phyloP scores from a whole-genome alignment of 1,139 yeast species.

The Lipomyces yarrowii region DNA sequence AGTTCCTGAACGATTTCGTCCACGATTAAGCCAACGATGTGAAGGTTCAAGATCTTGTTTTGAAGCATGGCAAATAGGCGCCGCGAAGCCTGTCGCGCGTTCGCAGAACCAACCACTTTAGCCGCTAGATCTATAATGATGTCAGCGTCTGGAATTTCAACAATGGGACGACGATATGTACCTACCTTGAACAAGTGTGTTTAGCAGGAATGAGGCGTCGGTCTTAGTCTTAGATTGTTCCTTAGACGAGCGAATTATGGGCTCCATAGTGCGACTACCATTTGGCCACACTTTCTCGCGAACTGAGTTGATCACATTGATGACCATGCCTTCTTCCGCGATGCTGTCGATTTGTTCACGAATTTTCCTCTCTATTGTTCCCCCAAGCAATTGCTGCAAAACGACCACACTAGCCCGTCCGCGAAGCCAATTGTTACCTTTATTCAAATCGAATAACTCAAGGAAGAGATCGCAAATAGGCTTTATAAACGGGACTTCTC shows the following conservation, averaged over 20 bases:
- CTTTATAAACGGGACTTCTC: constrained; percentile 60
- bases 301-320: constrained; percentile 50
- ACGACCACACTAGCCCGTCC: constrained; percentile 83
- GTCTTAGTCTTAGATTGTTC: constrained; percentile 59
- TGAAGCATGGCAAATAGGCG: constrained; percentile 70
- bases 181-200: constrained; percentile 51
- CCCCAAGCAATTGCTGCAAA: constrained; percentile 83
- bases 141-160: background rate
- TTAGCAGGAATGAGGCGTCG: constrained; percentile 62
- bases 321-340: constrained; percentile 55
- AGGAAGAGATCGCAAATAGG: constrained; percentile 81
- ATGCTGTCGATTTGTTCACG: constrained; percentile 51
- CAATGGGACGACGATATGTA: too few species aligned
- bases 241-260: constrained; percentile 47
- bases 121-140: constrained; percentile 57
- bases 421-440: constrained; percentile 70
- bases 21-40: constrained; percentile 59
- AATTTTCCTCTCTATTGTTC: constrained; percentile 73
- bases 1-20: constrained; percentile 53
- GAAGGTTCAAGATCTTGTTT: constrained; percentile 69
- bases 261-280: constrained; percentile 45
- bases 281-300: constrained; percentile 66
- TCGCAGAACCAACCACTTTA: constrained; percentile 71
- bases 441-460: constrained; percentile 67
- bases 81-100: constrained; percentile 63